Percentiles rank a stretch among this genome's conserved stretches.
These are phyloP conservation scores for Mallotus repandus DNA, from an alignment of 441 rosid species.

Conservation along the genomic window DNA sequence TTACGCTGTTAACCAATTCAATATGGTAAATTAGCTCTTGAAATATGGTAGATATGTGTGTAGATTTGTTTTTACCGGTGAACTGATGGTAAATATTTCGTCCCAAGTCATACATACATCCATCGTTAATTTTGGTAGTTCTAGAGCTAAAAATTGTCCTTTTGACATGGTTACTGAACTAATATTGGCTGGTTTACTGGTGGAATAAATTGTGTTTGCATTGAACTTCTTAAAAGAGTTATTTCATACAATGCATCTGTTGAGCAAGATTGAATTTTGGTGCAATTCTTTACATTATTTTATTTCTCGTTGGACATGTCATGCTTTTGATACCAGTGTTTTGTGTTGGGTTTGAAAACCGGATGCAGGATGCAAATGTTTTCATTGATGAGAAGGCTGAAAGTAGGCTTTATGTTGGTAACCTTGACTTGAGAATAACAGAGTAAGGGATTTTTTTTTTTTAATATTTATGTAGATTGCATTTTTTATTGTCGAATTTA, in stretches of 20 bases:
- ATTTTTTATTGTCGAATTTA: background rate
- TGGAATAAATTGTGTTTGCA: background rate
- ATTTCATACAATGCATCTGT: no score
- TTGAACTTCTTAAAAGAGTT: no score
- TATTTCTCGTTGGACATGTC: background rate
- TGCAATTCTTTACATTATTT: no score
- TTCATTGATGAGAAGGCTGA: constrained; percentile 61
- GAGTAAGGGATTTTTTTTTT: constrained; percentile 55
- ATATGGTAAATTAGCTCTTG: constrained; percentile 11
- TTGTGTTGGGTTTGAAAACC: background rate
- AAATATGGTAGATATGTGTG: background rate
- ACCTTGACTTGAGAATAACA: constrained; percentile 80
- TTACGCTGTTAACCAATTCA: background rate
- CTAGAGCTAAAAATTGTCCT: background rate
- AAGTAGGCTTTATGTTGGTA: constrained; percentile 74
- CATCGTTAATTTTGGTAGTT: background rate
- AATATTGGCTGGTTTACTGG: background rate
- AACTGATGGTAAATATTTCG: no score
- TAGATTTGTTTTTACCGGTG: background rate
- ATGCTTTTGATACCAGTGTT: no score
- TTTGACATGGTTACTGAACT: background rate
- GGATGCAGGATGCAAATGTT: constrained; percentile 52
- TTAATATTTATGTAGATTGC: background rate
- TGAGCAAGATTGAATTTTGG: no score
- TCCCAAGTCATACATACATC: no score